Evolutionary conservation across 208 protist species (phyloP).

Genomic region (Wallacemonas collosoma): DNA sequence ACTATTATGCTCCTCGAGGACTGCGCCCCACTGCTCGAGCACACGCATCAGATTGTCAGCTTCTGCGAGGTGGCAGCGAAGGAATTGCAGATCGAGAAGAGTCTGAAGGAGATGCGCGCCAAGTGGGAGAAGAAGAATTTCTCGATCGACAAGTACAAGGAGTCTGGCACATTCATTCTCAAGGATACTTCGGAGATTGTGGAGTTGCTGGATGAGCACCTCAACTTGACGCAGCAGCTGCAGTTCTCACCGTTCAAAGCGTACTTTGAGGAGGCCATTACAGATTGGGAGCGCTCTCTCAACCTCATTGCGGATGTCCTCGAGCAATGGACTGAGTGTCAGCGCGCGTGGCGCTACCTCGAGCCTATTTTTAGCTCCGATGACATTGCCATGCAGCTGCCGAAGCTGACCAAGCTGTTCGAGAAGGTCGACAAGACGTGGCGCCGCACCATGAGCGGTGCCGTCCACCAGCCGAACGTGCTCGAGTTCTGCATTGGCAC

Average conservation of each 20-base stretch:
- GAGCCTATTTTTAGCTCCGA: conserved; percentile 97
- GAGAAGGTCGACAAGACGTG: conserved; percentile 96
- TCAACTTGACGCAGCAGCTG: conserved; percentile 96
- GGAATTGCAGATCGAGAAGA: conserved; percentile 96
- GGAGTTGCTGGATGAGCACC: conserved; percentile 95
- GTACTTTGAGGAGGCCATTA: conserved; percentile 94
- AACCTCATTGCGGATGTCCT: conserved; percentile 94
- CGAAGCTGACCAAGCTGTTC: conserved; percentile 93
- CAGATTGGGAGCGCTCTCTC: conserved; percentile 94
- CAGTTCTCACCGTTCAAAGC: conserved; percentile 96
- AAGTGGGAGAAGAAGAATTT: conserved; percentile 95
- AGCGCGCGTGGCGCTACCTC: conserved; percentile 96
- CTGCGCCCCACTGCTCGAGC: conserved; percentile 77
- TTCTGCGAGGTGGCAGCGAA: conserved; percentile 96
- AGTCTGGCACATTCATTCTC: conserved; percentile 94
- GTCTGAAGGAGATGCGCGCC: conserved; percentile 95
- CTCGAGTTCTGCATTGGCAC: conserved; percentile 94
- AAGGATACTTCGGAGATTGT: conserved; percentile 92
- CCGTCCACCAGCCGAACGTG: conserved; percentile 86
- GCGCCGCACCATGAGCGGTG: conserved; percentile 92
- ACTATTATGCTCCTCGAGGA: conserved; percentile 89
- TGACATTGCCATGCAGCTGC: conserved; percentile 96
- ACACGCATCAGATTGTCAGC: conserved; percentile 91
- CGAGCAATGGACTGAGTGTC: conserved; percentile 97
- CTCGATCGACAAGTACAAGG: conserved; percentile 92